phyloP scores from a whole-genome alignment of 2,329 filamentous ascomycete species.

The Beauveria pseudobassiana region DNA sequence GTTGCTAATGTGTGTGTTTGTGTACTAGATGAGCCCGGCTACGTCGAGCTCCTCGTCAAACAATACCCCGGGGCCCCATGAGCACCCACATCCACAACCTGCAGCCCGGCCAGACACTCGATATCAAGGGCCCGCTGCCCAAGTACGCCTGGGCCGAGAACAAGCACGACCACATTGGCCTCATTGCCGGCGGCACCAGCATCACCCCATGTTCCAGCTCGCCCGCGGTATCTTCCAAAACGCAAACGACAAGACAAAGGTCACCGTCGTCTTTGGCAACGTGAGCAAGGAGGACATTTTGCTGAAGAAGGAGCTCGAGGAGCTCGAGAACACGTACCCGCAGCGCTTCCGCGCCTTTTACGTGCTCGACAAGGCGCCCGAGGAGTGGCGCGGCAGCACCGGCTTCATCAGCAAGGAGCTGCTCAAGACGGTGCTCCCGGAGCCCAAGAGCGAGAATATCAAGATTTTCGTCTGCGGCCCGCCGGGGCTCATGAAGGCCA shows the following conservation, averaged over 20 bases:
- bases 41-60: slow-evolving; percentile 86
- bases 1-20: neutral
- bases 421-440: slow-evolving; percentile 88
- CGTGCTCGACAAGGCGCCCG: slow-evolving; percentile 75
- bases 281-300: slow-evolving; percentile 84
- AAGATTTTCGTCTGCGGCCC: slow-evolving; percentile 97
- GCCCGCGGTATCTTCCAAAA: slow-evolving; percentile 89
- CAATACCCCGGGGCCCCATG: slow-evolving; percentile 89
- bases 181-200: slow-evolving; percentile 91
- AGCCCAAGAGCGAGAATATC: slow-evolving; percentile 84
- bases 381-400: slow-evolving; percentile 67
- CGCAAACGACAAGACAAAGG: slow-evolving; percentile 93
- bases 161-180: slow-evolving; percentile 84
- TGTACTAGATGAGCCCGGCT: slow-evolving; percentile 61
- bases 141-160: slow-evolving; percentile 88
- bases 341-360: slow-evolving; percentile 95
- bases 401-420: slow-evolving; percentile 86
- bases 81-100: slow-evolving; percentile 80
- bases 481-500: slow-evolving; percentile 85
- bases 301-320: slow-evolving; percentile 73
- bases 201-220: slow-evolving; percentile 98
- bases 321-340: slow-evolving; percentile 91
- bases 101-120: slow-evolving; percentile 71
- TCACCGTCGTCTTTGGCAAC: slow-evolving; percentile 92
- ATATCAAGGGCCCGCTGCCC: slow-evolving; percentile 90